Evolutionary conservation across 805 yeast genomes (phyloP).

Genomic region (Wickerhamomyces pijperi): DNA sequence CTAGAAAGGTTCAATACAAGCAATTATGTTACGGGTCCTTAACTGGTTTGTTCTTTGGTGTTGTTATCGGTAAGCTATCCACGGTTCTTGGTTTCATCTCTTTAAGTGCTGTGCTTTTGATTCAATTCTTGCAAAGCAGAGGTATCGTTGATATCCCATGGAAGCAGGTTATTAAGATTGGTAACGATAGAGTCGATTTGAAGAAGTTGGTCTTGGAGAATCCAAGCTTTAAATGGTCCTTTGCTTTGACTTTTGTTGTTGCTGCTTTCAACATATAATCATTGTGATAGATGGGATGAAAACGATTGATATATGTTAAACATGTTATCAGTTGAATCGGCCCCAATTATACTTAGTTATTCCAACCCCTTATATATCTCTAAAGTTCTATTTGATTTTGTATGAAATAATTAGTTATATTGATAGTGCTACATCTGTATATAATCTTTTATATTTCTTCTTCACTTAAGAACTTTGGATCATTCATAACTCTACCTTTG

Average conservation of each 20-base stretch:
- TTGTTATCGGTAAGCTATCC: constrained; percentile 47
- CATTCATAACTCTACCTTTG: constrained; percentile 59
- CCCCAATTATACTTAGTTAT: too few relatives aligned
- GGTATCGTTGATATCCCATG: constrained; percentile 36
- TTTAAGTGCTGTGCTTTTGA: constrained; percentile 29
- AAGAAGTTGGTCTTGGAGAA: constrained; percentile 42
- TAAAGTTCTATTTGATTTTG: too few relatives aligned
- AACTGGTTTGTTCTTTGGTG: constrained; percentile 45
- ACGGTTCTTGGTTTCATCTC: constrained; percentile 39
- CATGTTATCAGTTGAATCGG: too few relatives aligned
- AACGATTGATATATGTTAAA: not conserved
- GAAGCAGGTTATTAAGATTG: constrained; percentile 25
- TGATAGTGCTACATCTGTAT: too few relatives aligned
- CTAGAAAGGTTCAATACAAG: constrained; percentile 35
- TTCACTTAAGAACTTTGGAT: constrained; percentile 57
- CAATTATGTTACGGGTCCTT: constrained; percentile 53
- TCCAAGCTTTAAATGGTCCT: constrained; percentile 50
- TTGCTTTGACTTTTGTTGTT: constrained; percentile 41
- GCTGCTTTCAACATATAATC: constrained; percentile 41
- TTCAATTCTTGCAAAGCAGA: constrained; percentile 45
- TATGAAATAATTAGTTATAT: too few relatives aligned
- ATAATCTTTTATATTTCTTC: not conserved
- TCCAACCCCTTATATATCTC: too few relatives aligned
- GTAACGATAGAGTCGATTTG: constrained; percentile 31
- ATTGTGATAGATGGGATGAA: not conserved